Evolutionary conservation across 768 basidiomycete genomes (phyloP).

Genomic region (Trametes elegans): DNA sequence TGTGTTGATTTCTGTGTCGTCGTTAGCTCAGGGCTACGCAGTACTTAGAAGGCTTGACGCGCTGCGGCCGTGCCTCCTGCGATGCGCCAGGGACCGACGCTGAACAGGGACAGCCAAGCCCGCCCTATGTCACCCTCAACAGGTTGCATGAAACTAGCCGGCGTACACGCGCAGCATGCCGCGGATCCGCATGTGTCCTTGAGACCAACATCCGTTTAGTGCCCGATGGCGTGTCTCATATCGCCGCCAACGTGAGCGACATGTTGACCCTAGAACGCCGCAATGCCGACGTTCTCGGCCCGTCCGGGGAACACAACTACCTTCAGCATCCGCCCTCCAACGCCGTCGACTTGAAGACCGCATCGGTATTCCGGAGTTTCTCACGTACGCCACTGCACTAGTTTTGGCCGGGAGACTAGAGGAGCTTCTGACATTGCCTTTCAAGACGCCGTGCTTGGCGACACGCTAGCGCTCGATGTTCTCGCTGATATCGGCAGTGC

Average conservation of each 20-base stretch:
- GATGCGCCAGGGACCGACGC: conserved; percentile 5
- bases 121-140: conserved; percentile 20
- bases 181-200: conserved; percentile 41
- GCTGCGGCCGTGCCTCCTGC: conserved; percentile 19
- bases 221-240: conserved; percentile 30
- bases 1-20: background rate
- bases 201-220: conserved; percentile 52
- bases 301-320: conserved; percentile 37
- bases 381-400: conserved; percentile 36
- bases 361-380: conserved; percentile 51
- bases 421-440: conserved; percentile 1
- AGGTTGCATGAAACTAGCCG: background rate
- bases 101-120: conserved; percentile 3
- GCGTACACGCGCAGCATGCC: conserved; percentile 21
- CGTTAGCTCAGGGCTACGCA: conserved; percentile 45
- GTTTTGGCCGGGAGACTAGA: background rate
- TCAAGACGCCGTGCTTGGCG: conserved; percentile 32
- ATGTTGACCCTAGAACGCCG: conserved; percentile 43
- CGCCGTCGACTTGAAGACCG: conserved; percentile 53
- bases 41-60: conserved; percentile 28
- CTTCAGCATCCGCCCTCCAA: conserved; percentile 45
- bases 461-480: conserved; percentile 40
- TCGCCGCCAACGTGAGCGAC: conserved; percentile 31
- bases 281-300: conserved; percentile 35
- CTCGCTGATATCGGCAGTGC: conserved; percentile 28